Conservation (phyloP, 2,329 filamentous ascomycete species). For the Fragosphaeria purpurea region DNA sequence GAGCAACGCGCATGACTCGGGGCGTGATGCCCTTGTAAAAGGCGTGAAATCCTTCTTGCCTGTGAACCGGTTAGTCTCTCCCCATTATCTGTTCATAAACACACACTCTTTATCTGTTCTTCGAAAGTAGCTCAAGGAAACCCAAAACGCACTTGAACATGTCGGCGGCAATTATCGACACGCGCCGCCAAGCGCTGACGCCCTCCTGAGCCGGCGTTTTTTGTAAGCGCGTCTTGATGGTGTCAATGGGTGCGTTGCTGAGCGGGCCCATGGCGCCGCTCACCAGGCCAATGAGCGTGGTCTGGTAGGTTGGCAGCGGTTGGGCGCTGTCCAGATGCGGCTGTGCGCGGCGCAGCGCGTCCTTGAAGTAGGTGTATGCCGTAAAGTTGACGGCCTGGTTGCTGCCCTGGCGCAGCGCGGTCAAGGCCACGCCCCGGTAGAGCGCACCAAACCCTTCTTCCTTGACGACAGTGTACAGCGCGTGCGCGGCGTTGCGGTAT, state of each 20-base stretch:
- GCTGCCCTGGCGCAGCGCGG: slow-evolving; percentile 84
- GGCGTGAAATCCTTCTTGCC: slow-evolving; percentile 83
- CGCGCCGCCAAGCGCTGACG: slow-evolving; percentile 69
- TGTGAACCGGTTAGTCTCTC: slow-evolving; percentile 23
- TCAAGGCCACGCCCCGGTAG: slow-evolving; percentile 89
- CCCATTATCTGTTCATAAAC: too few species aligned
- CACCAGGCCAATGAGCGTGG: slow-evolving; percentile 80
- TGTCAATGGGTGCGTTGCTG: slow-evolving; percentile 95
- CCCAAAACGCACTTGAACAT: slow-evolving; percentile 61
- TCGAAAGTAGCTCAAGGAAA: too few species aligned
- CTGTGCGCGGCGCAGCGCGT: slow-evolving; percentile 61
- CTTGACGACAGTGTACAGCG: slow-evolving; percentile 74
- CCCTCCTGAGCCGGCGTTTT: slow-evolving; percentile 76
- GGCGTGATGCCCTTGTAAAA: slow-evolving; percentile 99
- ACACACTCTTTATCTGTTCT: too few species aligned
- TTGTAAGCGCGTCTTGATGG: slow-evolving; percentile 94
- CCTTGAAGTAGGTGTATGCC: slow-evolving; percentile 90
- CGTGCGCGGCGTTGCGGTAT: slow-evolving; percentile 86
- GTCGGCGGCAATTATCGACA: slow-evolving; percentile 65
- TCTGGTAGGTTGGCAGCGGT: slow-evolving; percentile 78
- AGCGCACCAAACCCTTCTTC: slow-evolving; percentile 84
- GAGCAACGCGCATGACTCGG: slow-evolving; percentile 91
- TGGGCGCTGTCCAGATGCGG: slow-evolving; percentile 48
- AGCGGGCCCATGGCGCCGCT: slow-evolving; percentile 91
- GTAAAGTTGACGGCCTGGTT: slow-evolving; percentile 99